Percentiles rank a stretch among this genome's conserved stretches.
These are phyloP conservation scores for Lentinula raphanica DNA, from an alignment of 768 basidiomycete species.

Conservation along the genomic window DNA sequence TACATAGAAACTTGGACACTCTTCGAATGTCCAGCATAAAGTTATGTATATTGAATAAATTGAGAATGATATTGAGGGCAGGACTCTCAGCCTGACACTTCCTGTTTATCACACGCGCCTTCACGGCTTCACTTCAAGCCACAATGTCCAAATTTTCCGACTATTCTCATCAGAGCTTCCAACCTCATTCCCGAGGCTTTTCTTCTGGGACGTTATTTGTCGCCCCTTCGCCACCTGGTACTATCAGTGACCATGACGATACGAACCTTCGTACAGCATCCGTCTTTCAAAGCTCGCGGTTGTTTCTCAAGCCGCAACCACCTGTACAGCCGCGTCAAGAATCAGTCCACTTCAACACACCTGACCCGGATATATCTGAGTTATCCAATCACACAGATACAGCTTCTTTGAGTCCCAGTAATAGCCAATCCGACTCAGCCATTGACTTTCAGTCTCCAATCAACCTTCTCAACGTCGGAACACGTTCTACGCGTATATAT, in stretches of 20 bases:
- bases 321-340: not conserved
- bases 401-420: no score
- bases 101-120: no score
- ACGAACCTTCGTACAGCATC: not conserved
- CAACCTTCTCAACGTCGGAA: not conserved
- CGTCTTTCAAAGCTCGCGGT: not conserved
- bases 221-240: not conserved
- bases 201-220: not conserved
- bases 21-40: no score
- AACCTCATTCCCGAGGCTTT: not conserved
- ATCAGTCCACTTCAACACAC: not conserved
- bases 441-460: no score
- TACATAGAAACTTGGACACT: no score
- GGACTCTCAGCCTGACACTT: no score
- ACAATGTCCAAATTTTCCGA: no score
- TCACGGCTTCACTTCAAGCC: no score
- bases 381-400: no score
- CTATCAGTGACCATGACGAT: not conserved
- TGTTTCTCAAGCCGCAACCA: not conserved
- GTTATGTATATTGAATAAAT: no score
- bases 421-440: no score
- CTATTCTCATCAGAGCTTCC: not conserved
- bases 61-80: no score
- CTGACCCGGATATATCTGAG: not conserved
- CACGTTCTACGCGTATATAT: slow-evolving; percentile 14